Percentiles rank a stretch among this genome's conserved stretches.
These are phyloP conservation scores for Xylariales sp. DNA, from an alignment of 2,329 filamentous ascomycete genomes.

Conservation along the genomic window DNA sequence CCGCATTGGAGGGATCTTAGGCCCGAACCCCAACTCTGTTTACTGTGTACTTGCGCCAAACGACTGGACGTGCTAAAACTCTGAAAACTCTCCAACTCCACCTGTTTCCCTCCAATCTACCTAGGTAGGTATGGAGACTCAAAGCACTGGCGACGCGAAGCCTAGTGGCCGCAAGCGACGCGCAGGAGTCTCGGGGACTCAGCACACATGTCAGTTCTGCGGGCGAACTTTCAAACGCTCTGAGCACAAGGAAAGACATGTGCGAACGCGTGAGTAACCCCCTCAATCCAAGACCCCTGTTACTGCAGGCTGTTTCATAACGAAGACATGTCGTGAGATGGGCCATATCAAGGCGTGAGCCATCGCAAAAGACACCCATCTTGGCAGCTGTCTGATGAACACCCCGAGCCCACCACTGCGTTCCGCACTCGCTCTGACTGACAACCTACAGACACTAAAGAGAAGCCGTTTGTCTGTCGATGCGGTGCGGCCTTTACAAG, in stretches of 20 bases:
- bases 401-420: too few relatives aligned
- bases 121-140: neutral
- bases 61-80: too few relatives aligned
- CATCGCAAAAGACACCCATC: too few relatives aligned
- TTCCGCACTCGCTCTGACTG: too few relatives aligned
- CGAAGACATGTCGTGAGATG: neutral
- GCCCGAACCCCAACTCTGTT: too few relatives aligned
- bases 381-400: neutral
- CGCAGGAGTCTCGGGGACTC: conserved; percentile 12
- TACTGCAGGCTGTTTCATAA: conserved; percentile 8
- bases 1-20: too few relatives aligned
- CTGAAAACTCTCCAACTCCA: neutral
- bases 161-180: conserved; percentile 14
- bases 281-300: neutral
- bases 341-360: neutral
- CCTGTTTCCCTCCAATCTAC: neutral
- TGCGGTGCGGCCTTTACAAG: conserved; percentile 41
- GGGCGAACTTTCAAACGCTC: conserved; percentile 39
- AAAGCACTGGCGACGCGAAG: neutral
- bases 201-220: conserved; percentile 35
- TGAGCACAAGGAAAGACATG: conserved; percentile 41
- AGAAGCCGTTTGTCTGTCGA: conserved; percentile 40
- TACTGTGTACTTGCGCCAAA: too few relatives aligned
- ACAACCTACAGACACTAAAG: conserved; percentile 36
- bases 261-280: conserved; percentile 36